These are phyloP conservation scores for Eimeria sp. DNA, from an alignment of 169 alveolate genomes.

Conservation along the genomic window DNA sequence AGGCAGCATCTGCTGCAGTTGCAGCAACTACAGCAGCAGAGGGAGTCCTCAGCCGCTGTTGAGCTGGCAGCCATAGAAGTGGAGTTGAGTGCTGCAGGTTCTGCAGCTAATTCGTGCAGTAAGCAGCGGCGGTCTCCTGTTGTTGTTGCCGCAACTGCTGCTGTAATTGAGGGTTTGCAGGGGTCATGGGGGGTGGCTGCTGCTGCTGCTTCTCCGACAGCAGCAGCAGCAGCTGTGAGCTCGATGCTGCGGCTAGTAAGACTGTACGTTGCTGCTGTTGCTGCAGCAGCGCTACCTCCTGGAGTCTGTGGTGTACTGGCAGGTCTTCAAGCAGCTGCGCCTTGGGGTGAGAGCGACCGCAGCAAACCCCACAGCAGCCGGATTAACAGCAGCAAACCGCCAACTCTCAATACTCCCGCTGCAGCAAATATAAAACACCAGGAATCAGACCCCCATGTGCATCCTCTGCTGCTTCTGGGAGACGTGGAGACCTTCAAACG, in stretches of 20 bases:
- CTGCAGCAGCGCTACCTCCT: slow-evolving; percentile 43
- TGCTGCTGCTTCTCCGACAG: not conserved
- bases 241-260: slow-evolving; percentile 28
- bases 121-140: not conserved
- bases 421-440: too few species aligned
- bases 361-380: not conserved
- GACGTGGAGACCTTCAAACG: slow-evolving; percentile 54
- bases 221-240: slow-evolving; percentile 5
- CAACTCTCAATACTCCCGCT: too few species aligned
- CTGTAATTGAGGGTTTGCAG: not conserved
- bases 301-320: not conserved
- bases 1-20: too few species aligned
- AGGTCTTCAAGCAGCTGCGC: not conserved
- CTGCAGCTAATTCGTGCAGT: not conserved
- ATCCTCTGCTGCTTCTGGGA: not conserved
- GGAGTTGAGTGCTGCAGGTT: slow-evolving; percentile 26
- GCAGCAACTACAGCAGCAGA: not conserved
- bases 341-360: not conserved
- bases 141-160: not conserved
- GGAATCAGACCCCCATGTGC: not conserved
- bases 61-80: slow-evolving; percentile 34
- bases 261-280: slow-evolving; percentile 56
- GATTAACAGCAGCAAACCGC: not conserved
- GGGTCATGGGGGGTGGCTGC: slow-evolving; percentile 41
- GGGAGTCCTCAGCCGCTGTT: not conserved